phyloP scores from a whole-genome alignment of 331 rosid species.

The Telfairia occidentalis region DNA sequence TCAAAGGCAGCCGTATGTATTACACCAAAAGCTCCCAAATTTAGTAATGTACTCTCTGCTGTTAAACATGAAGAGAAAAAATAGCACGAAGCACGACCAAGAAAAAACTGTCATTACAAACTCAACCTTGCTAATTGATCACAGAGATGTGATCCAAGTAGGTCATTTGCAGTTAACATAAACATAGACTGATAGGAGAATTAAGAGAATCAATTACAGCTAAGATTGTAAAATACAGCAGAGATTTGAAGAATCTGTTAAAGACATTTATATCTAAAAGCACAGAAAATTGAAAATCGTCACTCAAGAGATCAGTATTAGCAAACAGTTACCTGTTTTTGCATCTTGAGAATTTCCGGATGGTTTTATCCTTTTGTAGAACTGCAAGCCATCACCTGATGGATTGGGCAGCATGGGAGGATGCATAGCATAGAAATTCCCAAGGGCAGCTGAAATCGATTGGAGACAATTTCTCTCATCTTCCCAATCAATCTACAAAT shows the following conservation, averaged over 20 bases:
- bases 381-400: slow-evolving; percentile 53
- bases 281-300: background rate
- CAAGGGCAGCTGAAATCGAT: slow-evolving; percentile 72
- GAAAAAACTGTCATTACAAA: background rate
- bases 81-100: background rate
- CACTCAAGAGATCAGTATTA: background rate
- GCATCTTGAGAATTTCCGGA: slow-evolving; percentile 21
- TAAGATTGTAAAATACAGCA: background rate
- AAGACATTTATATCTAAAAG: background rate
- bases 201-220: background rate
- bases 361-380: slow-evolving; percentile 48
- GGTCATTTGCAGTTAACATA: background rate
- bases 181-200: background rate
- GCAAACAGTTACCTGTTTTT: slow-evolving; percentile 30
- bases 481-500: slow-evolving; percentile 71
- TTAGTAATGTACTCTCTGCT: background rate
- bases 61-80: background rate
- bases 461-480: slow-evolving; percentile 64
- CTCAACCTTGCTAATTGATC: background rate
- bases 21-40: too few relatives aligned
- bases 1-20: background rate
- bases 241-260: background rate
- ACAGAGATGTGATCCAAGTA: background rate
- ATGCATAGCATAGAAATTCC: slow-evolving; percentile 84
- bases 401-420: slow-evolving; percentile 91